These are phyloP conservation scores for Cucumis hystrix DNA, from an alignment of 306 rosid genomes.

Conservation along the genomic window DNA sequence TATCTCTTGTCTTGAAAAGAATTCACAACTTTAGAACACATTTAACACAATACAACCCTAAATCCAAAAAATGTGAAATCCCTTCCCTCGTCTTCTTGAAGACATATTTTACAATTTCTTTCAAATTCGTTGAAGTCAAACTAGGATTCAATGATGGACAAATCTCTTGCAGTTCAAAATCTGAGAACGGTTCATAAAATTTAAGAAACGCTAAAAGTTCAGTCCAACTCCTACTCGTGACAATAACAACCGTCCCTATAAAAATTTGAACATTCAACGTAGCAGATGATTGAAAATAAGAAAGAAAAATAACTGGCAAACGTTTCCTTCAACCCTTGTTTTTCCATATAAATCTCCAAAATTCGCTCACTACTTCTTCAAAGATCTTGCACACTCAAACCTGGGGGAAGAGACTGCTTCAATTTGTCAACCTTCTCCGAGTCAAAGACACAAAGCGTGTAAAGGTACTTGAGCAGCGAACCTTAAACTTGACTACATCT, in stretches of 20 bases:
- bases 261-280: background rate
- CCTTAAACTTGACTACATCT: constrained; percentile 82
- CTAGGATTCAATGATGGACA: background rate
- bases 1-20: too few relatives aligned
- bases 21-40: too few relatives aligned
- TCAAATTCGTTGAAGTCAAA: too few relatives aligned
- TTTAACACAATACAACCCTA: too few relatives aligned
- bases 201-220: background rate
- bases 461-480: constrained; percentile 80
- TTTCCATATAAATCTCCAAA: background rate
- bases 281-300: background rate
- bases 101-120: too few relatives aligned
- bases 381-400: constrained; percentile 84
- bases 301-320: background rate
- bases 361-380: constrained; percentile 11
- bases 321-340: background rate
- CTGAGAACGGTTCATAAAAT: background rate
- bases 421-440: constrained; percentile 69
- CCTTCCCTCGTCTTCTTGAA: too few relatives aligned
- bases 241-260: background rate
- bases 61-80: too few relatives aligned
- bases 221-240: background rate
- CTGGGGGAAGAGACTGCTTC: constrained; percentile 95
- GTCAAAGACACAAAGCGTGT: constrained; percentile 76
- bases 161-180: background rate